Percentiles rank a stretch among this genome's conserved stretches.
phyloP scores from a whole-genome alignment of 2,329 filamentous ascomycete genomes.

The Aspergillus piperis region DNA sequence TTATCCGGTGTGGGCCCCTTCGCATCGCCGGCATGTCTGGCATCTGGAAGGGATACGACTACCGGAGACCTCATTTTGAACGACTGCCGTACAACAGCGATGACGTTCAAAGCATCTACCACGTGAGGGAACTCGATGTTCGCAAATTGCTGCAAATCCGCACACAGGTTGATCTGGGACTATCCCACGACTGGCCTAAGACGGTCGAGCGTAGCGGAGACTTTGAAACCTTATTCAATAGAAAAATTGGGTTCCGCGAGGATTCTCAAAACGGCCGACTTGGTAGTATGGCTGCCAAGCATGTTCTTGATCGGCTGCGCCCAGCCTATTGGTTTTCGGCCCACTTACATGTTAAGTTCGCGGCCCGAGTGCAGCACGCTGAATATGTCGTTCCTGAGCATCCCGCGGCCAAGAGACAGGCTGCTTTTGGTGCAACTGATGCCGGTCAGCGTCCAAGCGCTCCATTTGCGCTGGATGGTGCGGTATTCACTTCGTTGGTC shows the following conservation, averaged over 20 bases:
- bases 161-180: conserved; percentile 85
- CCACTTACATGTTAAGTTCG: conserved; percentile 86
- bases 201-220: conserved; percentile 80
- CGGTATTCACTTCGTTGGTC: conserved; percentile 15
- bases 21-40: conserved; percentile 88
- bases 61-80: conserved; percentile 79
- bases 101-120: conserved; percentile 82
- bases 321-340: conserved; percentile 91
- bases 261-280: conserved; percentile 76
- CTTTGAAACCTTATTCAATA: conserved; percentile 64
- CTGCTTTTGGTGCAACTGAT: neutral
- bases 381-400: conserved; percentile 25
- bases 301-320: conserved; percentile 77
- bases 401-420: conserved; percentile 2
- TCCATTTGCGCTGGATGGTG: conserved; percentile 25
- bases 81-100: conserved; percentile 77
- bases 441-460: neutral
- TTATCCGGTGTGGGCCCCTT: conserved; percentile 78
- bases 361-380: conserved; percentile 60
- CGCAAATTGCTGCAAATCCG: conserved; percentile 81
- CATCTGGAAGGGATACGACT: conserved; percentile 93
- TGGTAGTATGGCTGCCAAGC: conserved; percentile 76
- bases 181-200: conserved; percentile 96
- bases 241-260: conserved; percentile 71
- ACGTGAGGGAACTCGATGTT: conserved; percentile 86